Conservation (phyloP, 2,329 filamentous ascomycete genomes). For the Colletotrichum cereale region DNA sequence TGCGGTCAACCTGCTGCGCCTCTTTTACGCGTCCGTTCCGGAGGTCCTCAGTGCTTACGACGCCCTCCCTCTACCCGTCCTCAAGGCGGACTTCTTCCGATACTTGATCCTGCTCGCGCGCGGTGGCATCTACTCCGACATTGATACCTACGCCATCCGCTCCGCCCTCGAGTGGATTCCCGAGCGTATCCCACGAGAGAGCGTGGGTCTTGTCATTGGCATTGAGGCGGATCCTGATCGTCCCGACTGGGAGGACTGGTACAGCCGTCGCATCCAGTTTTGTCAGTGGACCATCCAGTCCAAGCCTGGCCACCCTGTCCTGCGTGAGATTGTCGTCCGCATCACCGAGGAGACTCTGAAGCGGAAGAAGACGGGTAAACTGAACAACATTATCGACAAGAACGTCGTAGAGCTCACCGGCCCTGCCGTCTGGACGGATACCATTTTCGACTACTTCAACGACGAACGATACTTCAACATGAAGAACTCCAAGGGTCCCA, state of each 20-base stretch:
- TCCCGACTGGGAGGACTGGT: constrained; percentile 94
- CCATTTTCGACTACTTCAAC: constrained; percentile 93
- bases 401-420: constrained; percentile 94
- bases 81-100: constrained; percentile 85
- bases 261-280: constrained; percentile 95
- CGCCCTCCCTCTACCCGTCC: constrained; percentile 77
- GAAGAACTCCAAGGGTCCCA: constrained; percentile 75
- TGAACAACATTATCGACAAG: constrained; percentile 71
- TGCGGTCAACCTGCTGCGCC: constrained; percentile 82
- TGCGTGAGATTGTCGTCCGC: constrained; percentile 87
- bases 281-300: constrained; percentile 99
- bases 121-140: constrained; percentile 84
- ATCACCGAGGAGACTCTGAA: constrained; percentile 86
- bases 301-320: constrained; percentile 92
- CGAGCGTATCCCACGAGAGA: constrained; percentile 77
- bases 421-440: constrained; percentile 94
- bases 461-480: constrained; percentile 90
- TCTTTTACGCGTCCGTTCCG: constrained; percentile 87
- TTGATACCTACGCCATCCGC: constrained; percentile 89
- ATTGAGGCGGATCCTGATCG: constrained; percentile 97
- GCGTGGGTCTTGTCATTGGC: constrained; percentile 88
- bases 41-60: constrained; percentile 84
- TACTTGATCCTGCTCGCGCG: constrained; percentile 76
- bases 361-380: constrained; percentile 75
- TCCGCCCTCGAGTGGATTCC: constrained; percentile 92